Evolutionary conservation across 257 asterid genomes (phyloP).

Genomic region (Nicotiana noctiflora): DNA sequence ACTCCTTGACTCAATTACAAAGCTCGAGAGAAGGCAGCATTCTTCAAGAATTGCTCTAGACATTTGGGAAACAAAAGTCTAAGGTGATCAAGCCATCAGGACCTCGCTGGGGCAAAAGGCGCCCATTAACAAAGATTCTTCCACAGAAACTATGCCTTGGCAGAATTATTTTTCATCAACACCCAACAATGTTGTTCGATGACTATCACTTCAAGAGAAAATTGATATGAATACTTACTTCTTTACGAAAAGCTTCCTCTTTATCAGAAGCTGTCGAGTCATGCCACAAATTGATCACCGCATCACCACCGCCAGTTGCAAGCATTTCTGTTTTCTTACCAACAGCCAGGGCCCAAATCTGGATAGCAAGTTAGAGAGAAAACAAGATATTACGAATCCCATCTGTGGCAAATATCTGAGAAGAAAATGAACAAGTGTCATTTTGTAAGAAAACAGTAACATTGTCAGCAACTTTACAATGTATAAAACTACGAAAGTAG

Average conservation of each 20-base stretch:
- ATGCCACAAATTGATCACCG: no score
- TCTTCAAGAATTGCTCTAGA: not conserved
- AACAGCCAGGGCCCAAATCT: constrained; percentile 95
- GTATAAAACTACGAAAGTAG: not conserved
- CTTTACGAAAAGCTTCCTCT: constrained; percentile 87
- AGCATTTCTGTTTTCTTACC: constrained; percentile 92
- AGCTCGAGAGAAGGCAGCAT: not conserved
- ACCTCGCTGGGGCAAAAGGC: not conserved
- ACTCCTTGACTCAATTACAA: not conserved
- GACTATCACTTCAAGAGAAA: not conserved
- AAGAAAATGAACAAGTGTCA: not conserved
- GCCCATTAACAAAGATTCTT: not conserved
- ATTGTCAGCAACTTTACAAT: not conserved
- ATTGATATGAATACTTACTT: constrained; percentile 44
- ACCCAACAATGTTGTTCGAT: not conserved
- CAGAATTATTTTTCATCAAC: not conserved
- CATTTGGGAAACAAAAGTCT: not conserved
- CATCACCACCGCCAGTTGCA: constrained; percentile 95
- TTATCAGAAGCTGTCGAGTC: constrained; percentile 88
- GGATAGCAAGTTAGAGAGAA: constrained; percentile 13
- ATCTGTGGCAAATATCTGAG: not conserved
- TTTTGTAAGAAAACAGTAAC: no score
- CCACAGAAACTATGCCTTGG: not conserved
- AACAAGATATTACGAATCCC: not conserved
- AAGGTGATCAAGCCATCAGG: not conserved